Base-by-base conservation (phyloP, 805 yeast species). In the Candida khao-thaluensis region DNA sequence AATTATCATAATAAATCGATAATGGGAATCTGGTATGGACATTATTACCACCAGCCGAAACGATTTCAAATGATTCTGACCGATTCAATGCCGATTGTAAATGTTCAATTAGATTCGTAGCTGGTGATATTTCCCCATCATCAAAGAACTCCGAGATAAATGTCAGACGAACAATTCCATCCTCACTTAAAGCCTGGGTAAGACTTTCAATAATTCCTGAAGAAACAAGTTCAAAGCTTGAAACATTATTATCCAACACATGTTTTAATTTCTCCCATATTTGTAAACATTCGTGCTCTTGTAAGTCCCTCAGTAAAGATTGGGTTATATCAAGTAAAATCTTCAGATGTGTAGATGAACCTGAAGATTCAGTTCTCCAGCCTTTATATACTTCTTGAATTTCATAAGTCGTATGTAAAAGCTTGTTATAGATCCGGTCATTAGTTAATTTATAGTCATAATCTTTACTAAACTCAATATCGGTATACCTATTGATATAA, bases 31-130 rank as follows among this genome's bases (percentile, higher is more conserved):
- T 18, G 9, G 48, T 30, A 14, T 36, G 25, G 8, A 30, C 37
- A 8, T 41, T 30, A 20, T 7, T 35, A 16, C 38, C 29, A 10
- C 51, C 46, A 52, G 77, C 62, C 0, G 76, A 67, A 1, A 74
- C 57, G 12, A 88, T 77, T 28, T 79, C 83, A 56, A 88, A 85
- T 0, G 82, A 66, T 55, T 89, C 96, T 0, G 79, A 69, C 49
- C 95, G 71, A 1, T 86, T 78, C 16, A 88, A 59, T 0, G 86
- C 78, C 40, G 85, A 89, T 44, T 87, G 93, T 12, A 88, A 62
- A 44, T 81, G 77, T 4, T 62, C 59, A 1, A 86, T 72, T 8
- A 47, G 31, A 15, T 33, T 29, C 8, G 18, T 5, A n/a, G 37
- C 37, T 16, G 39, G 34, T 5, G 40, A 11, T 16, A 86, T 60